phyloP scores from a whole-genome alignment of 1,139 yeast genomes.

The Saccharomyces hybrid region DNA sequence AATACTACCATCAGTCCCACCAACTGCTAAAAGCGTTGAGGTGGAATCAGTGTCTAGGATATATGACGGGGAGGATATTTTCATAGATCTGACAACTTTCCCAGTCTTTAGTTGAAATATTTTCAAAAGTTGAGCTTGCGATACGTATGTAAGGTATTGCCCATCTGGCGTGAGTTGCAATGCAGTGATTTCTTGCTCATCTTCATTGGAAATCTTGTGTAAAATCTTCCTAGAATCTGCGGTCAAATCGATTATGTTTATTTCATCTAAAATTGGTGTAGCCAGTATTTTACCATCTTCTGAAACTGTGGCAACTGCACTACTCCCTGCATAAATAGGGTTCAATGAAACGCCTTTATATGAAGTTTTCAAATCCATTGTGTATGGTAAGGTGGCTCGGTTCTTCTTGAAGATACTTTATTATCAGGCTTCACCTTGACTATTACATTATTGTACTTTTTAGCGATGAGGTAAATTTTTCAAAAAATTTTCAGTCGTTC shows the following conservation, averaged over 20 bases:
- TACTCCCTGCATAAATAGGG: slow-evolving; percentile 77
- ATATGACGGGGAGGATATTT: slow-evolving; percentile 71
- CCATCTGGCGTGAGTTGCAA: slow-evolving; percentile 75
- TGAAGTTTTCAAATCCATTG: slow-evolving; percentile 34
- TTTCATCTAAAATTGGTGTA: slow-evolving; percentile 71
- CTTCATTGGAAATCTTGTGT: slow-evolving; percentile 75
- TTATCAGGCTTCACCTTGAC: not conserved
- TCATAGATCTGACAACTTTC: slow-evolving; percentile 46
- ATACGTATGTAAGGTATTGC: slow-evolving; percentile 55
- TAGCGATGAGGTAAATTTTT: slow-evolving; percentile 13
- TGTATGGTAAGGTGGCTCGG: slow-evolving; percentile 8
- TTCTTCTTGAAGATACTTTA: not conserved
- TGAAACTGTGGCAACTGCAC: slow-evolving; percentile 65
- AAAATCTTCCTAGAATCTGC: slow-evolving; percentile 41
- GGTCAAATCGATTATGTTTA: slow-evolving; percentile 56
- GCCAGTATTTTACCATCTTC: slow-evolving; percentile 63
- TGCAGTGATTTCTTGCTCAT: slow-evolving; percentile 65
- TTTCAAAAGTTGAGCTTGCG: slow-evolving; percentile 77
- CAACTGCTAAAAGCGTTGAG: slow-evolving; percentile 81
- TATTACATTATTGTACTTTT: not conserved
- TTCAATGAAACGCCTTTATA: slow-evolving; percentile 43
- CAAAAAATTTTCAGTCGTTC: slow-evolving; percentile 14
- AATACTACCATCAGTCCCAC: slow-evolving; percentile 90
- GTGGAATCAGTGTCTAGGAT: slow-evolving; percentile 72
- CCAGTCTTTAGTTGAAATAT: slow-evolving; percentile 42